Percentiles rank a stretch among this genome's conserved stretches.
Conservation (phyloP, 768 basidiomycete species). For the Pulveroboletus sp. region DNA sequence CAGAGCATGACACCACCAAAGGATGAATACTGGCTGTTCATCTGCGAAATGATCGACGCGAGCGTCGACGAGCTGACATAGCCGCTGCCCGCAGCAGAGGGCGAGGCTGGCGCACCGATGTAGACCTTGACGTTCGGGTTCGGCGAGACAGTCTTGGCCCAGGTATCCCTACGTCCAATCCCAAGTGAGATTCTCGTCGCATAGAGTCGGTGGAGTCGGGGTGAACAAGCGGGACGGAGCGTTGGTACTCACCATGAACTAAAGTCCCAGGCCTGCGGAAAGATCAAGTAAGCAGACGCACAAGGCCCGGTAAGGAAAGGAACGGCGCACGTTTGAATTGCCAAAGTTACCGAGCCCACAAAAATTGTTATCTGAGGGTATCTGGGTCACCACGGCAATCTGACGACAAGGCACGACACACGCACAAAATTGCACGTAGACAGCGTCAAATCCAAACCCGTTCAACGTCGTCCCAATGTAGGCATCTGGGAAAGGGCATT, state of each 20-base stretch:
- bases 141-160: constrained; percentile 40
- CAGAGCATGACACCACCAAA: constrained; percentile 44
- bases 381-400: constrained; percentile 1
- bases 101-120: constrained; percentile 43
- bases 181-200: background rate
- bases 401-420: background rate
- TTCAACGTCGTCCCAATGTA: constrained; percentile 40
- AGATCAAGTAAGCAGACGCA: background rate
- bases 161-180: constrained; percentile 36
- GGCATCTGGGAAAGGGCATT: constrained; percentile 48
- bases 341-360: constrained; percentile 40
- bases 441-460: constrained; percentile 41
- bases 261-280: constrained; percentile 43
- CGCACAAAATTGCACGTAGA: constrained; percentile 48
- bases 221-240: background rate
- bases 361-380: constrained; percentile 41
- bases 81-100: constrained; percentile 38
- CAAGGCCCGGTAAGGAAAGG: background rate
- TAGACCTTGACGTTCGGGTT: constrained; percentile 46
- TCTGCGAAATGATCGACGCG: constrained; percentile 30
- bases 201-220: too few species aligned
- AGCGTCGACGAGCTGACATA: constrained; percentile 35
- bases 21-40: constrained; percentile 35
- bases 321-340: constrained; percentile 32
- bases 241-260: constrained; percentile 29